phyloP scores from a whole-genome alignment of 2,329 filamentous ascomycete genomes.

The Emmonsiellopsis sp. region DNA sequence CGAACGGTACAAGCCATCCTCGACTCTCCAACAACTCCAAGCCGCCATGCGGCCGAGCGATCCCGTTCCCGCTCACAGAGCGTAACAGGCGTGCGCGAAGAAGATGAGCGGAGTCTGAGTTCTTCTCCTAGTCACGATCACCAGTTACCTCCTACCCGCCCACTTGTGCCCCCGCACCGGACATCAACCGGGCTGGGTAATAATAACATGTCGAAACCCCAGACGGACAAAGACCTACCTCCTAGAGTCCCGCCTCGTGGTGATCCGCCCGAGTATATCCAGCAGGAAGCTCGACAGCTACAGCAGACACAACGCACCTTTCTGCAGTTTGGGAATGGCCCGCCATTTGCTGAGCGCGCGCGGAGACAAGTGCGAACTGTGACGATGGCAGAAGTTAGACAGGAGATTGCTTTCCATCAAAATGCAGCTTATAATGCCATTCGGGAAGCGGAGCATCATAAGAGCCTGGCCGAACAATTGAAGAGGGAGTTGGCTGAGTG shows the following conservation, averaged over 20 bases:
- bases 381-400: neutral
- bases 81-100: neutral
- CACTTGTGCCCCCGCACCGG: neutral
- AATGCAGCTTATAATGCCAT: neutral
- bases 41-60: neutral
- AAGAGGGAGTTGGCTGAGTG: constrained; percentile 1
- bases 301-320: neutral
- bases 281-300: neutral
- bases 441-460: neutral
- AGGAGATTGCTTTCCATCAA: neutral
- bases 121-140: neutral
- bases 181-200: neutral
- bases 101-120: neutral
- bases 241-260: neutral
- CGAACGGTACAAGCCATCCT: neutral
- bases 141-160: neutral
- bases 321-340: neutral
- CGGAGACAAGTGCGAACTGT: neutral
- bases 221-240: neutral
- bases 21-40: neutral
- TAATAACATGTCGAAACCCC: neutral
- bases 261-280: neutral
- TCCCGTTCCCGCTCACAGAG: neutral
- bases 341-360: neutral
- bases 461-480: neutral